Percentiles rank a stretch among this genome's conserved stretches.
These are phyloP conservation scores for Aspergillus tanneri DNA, from an alignment of 2,329 filamentous ascomycete genomes.

Conservation along the genomic window DNA sequence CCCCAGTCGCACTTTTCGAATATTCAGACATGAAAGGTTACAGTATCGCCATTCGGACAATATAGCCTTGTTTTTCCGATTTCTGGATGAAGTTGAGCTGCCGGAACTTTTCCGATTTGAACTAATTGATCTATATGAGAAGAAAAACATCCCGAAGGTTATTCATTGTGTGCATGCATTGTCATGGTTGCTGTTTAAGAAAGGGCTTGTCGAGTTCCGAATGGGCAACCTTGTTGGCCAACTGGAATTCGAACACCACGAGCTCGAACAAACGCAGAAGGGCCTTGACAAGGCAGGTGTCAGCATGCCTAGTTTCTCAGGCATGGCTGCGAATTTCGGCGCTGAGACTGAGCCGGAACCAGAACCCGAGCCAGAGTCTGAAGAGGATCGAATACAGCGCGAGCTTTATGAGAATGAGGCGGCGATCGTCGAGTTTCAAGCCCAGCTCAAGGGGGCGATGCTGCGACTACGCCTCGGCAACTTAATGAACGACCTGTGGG, in stretches of 20 bases:
- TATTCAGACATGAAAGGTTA: slow-evolving; percentile 80
- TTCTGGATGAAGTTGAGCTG: slow-evolving; percentile 84
- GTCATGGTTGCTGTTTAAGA: slow-evolving; percentile 94
- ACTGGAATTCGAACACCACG: slow-evolving; percentile 95
- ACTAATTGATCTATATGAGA: slow-evolving; percentile 95
- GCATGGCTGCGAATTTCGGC: slow-evolving; percentile 94
- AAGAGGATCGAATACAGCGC: slow-evolving; percentile 81
- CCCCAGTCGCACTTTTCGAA: slow-evolving; percentile 71
- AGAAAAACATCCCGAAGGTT: slow-evolving; percentile 99
- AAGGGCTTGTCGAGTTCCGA: slow-evolving; percentile 90
- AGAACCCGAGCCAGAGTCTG: slow-evolving; percentile 74
- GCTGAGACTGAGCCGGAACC: slow-evolving; percentile 77
- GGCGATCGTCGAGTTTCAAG: slow-evolving; percentile 75
- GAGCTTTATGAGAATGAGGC: slow-evolving; percentile 76
- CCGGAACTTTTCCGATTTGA: slow-evolving; percentile 97
- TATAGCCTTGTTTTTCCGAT: slow-evolving; percentile 92
- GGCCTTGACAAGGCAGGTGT: slow-evolving; percentile 92
- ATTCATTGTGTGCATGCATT: slow-evolving; percentile 98
- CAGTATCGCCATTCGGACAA: slow-evolving; percentile 98
- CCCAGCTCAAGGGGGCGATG: slow-evolving; percentile 79
- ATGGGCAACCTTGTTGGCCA: slow-evolving; percentile 97
- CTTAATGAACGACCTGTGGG: slow-evolving; percentile 87
- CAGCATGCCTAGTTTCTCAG: slow-evolving; percentile 96
- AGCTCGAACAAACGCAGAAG: slow-evolving; percentile 94
- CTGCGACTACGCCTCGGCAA: slow-evolving; percentile 73